A percentile compares a stretch with the other conserved stretches of the same genome.
phyloP scores from a whole-genome alignment of 345 rosid species.

The Bruguiera sexangula region DNA sequence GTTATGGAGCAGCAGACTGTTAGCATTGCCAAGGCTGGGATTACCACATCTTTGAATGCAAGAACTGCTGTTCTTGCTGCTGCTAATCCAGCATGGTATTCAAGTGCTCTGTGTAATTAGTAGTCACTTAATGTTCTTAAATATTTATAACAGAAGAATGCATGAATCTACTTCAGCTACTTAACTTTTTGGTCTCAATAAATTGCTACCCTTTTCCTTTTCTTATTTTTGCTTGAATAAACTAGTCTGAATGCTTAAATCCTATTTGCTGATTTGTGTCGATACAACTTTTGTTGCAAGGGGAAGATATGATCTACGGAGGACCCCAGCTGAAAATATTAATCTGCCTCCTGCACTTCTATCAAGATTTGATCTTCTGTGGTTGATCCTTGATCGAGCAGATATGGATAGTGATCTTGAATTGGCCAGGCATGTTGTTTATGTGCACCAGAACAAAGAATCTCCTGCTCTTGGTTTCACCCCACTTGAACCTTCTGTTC shows the following conservation, averaged over 20 bases:
- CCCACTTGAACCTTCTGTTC: conserved; percentile 80
- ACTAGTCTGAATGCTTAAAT: conserved; percentile 2
- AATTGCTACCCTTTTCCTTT: neutral
- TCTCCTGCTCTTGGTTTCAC: conserved; percentile 93
- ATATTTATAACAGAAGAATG: neutral
- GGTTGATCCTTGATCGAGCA: conserved; percentile 96
- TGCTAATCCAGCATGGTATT: conserved; percentile 98
- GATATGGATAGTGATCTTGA: conserved; percentile 98
- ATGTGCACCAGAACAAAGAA: conserved; percentile 84
- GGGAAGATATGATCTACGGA: conserved; percentile 94
- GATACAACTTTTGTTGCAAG: conserved; percentile 44
- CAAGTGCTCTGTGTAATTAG: conserved; percentile 7
- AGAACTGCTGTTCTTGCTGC: conserved; percentile 98
- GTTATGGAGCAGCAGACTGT: conserved; percentile 99
- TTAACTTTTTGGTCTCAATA: neutral
- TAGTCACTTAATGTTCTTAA: conserved; percentile 3
- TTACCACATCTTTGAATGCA: conserved; percentile 93
- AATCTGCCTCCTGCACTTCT: conserved; percentile 96
- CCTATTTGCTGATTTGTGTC: conserved; percentile 12
- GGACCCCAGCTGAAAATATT: conserved; percentile 98
- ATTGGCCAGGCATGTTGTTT: conserved; percentile 89
- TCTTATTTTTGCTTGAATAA: neutral
- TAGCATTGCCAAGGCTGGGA: conserved; percentile 99
- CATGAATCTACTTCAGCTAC: neutral
- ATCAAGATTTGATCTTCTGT: conserved; percentile 91